Evolutionary conservation across 441 rosid genomes (phyloP), one percentile per base, ranked within the genome.

Genomic region (Gossypium gossypioides): DNA sequence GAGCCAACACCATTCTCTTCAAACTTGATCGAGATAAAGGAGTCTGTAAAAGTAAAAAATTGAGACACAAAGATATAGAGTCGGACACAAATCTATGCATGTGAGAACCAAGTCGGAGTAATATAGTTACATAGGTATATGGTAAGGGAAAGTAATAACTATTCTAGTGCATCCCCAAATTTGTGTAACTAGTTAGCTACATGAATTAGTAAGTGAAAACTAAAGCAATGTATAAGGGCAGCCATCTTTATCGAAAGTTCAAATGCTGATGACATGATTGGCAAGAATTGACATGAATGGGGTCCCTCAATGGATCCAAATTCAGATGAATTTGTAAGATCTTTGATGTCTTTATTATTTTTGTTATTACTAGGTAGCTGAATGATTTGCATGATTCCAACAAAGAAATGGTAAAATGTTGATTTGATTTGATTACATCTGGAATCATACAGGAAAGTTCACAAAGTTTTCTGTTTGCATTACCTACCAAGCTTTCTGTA

Each of bases 21-120:
- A 76, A 94, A 92, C 78, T 90, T 88, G 34, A 94, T 94, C 13
- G 97, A 92, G 80, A 94, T 94, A 71, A 94, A 94, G 0, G 99
- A 89, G 65, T 89, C 99, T 91, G 84, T 13, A 80, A 70, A 76
- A 60, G 27, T 27, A 68, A 68, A 50, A 15, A 25, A 50, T 24
- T 25, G 40, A 34, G 40, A 34, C 40, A 32, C 34, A 32, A 32
- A 32, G 7, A 32, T 32, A 32, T 5, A 5, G 37, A 32, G 37
- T 5, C 37, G 37, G 40, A 34, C 40, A 6, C 5, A 19, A 18
- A 37, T 64, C 66, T 64, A 18, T 44, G 50, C 13, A 2, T 10
- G 48, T 10, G 13, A 10, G 48, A 42, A 10, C 10, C 10, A 8
- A 42, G 48, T 12, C 48, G 13, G 13, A 42, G 48, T 12, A 42